These are phyloP conservation scores for Mariannaea sp. DNA, from an alignment of 2,329 filamentous ascomycete species.

Conservation along the genomic window DNA sequence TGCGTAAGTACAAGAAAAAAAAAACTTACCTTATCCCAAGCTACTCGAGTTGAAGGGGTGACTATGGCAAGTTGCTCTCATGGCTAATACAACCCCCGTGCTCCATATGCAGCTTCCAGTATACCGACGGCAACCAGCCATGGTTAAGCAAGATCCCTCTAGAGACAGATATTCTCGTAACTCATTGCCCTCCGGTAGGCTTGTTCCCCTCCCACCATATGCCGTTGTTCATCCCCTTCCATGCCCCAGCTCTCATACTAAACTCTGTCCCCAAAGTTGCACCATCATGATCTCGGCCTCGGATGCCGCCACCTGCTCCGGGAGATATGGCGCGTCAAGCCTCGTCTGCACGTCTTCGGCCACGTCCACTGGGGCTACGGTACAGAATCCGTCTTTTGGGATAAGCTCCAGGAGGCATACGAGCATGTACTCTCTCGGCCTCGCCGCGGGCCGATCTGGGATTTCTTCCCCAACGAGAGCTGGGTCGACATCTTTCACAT, in stretches of 20 bases:
- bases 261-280: conserved; percentile 56
- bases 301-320: conserved; percentile 73
- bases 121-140: conserved; percentile 65
- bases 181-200: conserved; percentile 74
- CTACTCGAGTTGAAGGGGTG: no score
- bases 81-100: conserved; percentile 12
- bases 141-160: conserved; percentile 74
- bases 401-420: conserved; percentile 72
- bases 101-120: conserved; percentile 69
- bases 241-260: conserved; percentile 12
- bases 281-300: conserved; percentile 70
- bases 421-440: conserved; percentile 63
- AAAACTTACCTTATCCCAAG: no score
- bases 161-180: conserved; percentile 78
- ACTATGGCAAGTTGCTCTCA: not conserved
- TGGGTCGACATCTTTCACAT: conserved; percentile 55
- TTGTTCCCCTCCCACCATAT: not conserved
- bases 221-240: no score
- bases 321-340: conserved; percentile 76
- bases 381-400: conserved; percentile 72
- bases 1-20: conserved; percentile 51
- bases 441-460: conserved; percentile 49
- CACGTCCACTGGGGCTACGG: conserved; percentile 82
- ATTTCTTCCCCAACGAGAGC: conserved; percentile 50
- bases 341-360: conserved; percentile 80